phyloP scores from a whole-genome alignment of 108 stramenopile genomes.

The Hondaea fermentalgiana region DNA sequence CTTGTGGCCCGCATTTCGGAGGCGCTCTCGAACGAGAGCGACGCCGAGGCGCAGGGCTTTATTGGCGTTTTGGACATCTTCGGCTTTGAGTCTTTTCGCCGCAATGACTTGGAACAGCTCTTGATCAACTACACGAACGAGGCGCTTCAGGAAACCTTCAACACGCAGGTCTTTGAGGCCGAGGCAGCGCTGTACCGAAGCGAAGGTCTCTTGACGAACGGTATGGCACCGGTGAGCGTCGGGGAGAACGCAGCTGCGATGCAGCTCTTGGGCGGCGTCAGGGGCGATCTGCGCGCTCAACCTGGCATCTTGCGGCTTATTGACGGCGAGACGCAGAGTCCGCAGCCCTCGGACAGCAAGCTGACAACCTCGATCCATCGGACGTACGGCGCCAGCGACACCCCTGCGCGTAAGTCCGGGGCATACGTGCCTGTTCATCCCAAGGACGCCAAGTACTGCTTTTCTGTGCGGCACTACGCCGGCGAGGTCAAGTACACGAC shows the following conservation, averaged over 20 bases:
- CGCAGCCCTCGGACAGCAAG: constrained; percentile 19
- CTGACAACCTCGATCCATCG: background rate
- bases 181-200: background rate
- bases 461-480: constrained; percentile 54
- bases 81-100: constrained; percentile 24
- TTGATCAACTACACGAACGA: constrained; percentile 37
- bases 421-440: background rate
- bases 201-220: background rate
- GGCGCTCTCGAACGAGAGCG: background rate
- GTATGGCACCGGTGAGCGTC: background rate
- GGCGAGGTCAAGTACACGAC: constrained; percentile 49
- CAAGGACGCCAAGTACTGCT: constrained; percentile 6
- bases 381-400: background rate
- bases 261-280: background rate
- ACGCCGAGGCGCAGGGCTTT: constrained; percentile 34
- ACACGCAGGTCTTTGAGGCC: background rate
- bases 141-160: constrained; percentile 27
- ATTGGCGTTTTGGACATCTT: constrained; percentile 34
- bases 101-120: constrained; percentile 29
- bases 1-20: constrained; percentile 23
- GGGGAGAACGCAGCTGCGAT: background rate
- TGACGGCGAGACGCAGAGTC: background rate
- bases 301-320: background rate
- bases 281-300: background rate
- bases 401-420: background rate